Evolutionary conservation across 1,284 basidiomycete species (phyloP).

Genomic region (Ceratobasidium sp.): DNA sequence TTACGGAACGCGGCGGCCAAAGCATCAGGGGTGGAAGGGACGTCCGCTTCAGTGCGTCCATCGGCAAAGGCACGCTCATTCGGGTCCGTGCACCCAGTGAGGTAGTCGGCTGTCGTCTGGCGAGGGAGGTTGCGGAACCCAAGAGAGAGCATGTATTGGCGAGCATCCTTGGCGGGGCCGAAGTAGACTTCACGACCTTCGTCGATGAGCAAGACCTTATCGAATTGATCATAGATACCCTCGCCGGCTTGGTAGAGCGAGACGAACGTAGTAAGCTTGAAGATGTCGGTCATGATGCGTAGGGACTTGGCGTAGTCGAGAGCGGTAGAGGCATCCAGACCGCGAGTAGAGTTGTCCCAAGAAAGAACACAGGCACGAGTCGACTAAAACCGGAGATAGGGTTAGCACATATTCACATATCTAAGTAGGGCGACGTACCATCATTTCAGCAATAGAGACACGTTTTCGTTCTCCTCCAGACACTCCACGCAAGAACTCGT

Average conservation of each 20-base stretch:
- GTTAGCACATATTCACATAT: no score
- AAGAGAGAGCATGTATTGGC: slow-evolving; percentile 61
- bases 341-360: slow-evolving; percentile 67
- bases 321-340: slow-evolving; percentile 68
- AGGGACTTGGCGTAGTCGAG: slow-evolving; percentile 66
- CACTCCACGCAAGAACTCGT: slow-evolving; percentile 66
- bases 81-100: slow-evolving; percentile 57
- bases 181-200: slow-evolving; percentile 65
- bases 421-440: slow-evolving; percentile 47
- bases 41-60: slow-evolving; percentile 69
- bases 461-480: slow-evolving; percentile 69
- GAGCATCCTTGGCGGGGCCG: slow-evolving; percentile 61
- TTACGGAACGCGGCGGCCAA: slow-evolving; percentile 76
- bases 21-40: slow-evolving; percentile 76
- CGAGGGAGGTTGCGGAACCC: slow-evolving; percentile 58
- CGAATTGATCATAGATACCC: slow-evolving; percentile 59
- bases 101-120: slow-evolving; percentile 61
- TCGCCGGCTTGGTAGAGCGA: slow-evolving; percentile 63
- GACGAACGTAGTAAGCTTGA: slow-evolving; percentile 57
- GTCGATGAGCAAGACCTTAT: slow-evolving; percentile 61
- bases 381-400: slow-evolving; percentile 14
- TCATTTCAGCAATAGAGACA: slow-evolving; percentile 68
- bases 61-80: slow-evolving; percentile 73
- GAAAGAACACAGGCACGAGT: slow-evolving; percentile 51
- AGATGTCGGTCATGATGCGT: slow-evolving; percentile 63